These are phyloP conservation scores for Noccaea caerulescens DNA, from an alignment of 345 rosid genomes.

Conservation along the genomic window DNA sequence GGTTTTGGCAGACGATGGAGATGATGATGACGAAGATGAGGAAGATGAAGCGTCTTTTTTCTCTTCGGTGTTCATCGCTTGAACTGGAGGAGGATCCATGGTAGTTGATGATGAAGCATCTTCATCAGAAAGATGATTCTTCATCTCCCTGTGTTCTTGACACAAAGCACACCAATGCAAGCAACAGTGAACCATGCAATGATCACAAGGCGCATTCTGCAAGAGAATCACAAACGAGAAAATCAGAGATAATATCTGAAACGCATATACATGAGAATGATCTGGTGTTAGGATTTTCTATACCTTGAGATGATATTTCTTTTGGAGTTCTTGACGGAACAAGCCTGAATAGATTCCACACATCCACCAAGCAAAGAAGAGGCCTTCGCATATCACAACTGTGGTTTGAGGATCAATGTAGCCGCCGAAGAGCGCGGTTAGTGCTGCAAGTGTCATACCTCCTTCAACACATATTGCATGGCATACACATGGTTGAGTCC, in stretches of 20 bases:
- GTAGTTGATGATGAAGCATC: slow-evolving; percentile 48
- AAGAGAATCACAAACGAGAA: slow-evolving; percentile 11
- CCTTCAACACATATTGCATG: slow-evolving; percentile 92
- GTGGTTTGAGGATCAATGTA: slow-evolving; percentile 77
- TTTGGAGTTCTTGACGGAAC: slow-evolving; percentile 79
- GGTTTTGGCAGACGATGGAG: slow-evolving; percentile 51
- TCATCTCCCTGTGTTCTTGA: slow-evolving; percentile 94
- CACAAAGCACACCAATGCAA: slow-evolving; percentile 94
- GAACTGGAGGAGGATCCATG: slow-evolving; percentile 76
- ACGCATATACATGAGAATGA: slow-evolving; percentile 1
- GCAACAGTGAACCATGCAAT: slow-evolving; percentile 82
- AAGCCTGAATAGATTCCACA: slow-evolving; percentile 83
- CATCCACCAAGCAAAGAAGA: slow-evolving; percentile 89
- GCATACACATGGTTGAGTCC: slow-evolving; percentile 78
- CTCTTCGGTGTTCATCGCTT: slow-evolving; percentile 65
- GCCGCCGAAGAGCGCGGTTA: slow-evolving; percentile 67
- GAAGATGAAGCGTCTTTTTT: slow-evolving; percentile 34
- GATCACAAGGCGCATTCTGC: slow-evolving; percentile 87
- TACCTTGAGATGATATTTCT: slow-evolving; percentile 91
- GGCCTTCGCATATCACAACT: slow-evolving; percentile 70
- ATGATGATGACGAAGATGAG: slow-evolving; percentile 40
- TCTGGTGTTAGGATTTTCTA: background rate
- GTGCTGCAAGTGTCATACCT: slow-evolving; percentile 75
- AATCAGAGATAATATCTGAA: slow-evolving; percentile 9
- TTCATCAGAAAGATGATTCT: slow-evolving; percentile 69